Evolutionary conservation across 768 basidiomycete species (phyloP).

Genomic region (Pulveroboletus sp.): DNA sequence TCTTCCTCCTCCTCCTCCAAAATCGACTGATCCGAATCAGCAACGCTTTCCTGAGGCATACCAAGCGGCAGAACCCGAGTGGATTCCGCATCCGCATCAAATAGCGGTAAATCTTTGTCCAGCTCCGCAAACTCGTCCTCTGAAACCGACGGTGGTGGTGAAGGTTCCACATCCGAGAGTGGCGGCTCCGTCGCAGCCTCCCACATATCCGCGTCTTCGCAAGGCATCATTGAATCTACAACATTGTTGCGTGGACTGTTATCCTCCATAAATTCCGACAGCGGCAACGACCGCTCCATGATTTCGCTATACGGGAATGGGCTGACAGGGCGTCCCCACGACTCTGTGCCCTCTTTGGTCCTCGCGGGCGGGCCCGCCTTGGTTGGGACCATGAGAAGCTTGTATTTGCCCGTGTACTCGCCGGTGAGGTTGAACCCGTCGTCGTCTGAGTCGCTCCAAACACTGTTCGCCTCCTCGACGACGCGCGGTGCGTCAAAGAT

Average conservation of each 20-base stretch:
- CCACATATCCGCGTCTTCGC: constrained; percentile 13
- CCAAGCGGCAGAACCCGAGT: constrained; percentile 8
- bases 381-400: constrained; percentile 51
- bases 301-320: constrained; percentile 51
- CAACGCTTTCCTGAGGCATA: background rate
- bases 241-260: background rate
- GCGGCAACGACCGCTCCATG: constrained; percentile 28
- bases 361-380: constrained; percentile 57
- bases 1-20: constrained; percentile 31
- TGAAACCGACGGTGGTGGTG: constrained; percentile 3
- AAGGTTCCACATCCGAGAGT: constrained; percentile 12
- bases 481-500: constrained; percentile 10
- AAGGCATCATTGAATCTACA: background rate
- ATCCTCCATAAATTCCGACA: constrained; percentile 11
- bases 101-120: constrained; percentile 14
- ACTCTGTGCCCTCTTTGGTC: constrained; percentile 46
- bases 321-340: constrained; percentile 70
- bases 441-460: constrained; percentile 30
- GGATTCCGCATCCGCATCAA: constrained; percentile 16
- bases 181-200: constrained; percentile 23
- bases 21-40: constrained; percentile 14
- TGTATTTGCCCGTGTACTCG: constrained; percentile 69
- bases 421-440: constrained; percentile 40
- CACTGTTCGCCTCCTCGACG: constrained; percentile 4
- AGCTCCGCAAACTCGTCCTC: constrained; percentile 20